A percentile compares a stretch with the other conserved stretches of the same genome.
Evolutionary conservation across 2,329 filamentous ascomycete genomes (phyloP).

Genomic region (Fusarium phyllophilum): DNA sequence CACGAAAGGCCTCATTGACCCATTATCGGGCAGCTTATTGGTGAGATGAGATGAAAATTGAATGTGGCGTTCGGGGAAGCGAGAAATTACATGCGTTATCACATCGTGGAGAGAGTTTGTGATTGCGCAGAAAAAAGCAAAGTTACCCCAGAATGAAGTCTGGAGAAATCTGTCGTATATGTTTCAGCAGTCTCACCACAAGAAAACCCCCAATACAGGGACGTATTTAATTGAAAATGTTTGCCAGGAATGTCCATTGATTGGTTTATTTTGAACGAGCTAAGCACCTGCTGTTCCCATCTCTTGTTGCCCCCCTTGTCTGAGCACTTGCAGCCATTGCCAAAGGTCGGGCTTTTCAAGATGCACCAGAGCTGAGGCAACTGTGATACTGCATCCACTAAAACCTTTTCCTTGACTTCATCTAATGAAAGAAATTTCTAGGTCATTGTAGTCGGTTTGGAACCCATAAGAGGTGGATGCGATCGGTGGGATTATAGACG

Average conservation of each 20-base stretch:
- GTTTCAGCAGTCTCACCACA: too few species aligned
- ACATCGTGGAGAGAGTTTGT: not conserved
- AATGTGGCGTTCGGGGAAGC: not conserved
- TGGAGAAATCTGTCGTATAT: not conserved
- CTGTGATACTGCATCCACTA: rapidly evolving
- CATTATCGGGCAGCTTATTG: not conserved
- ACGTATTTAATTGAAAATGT: not conserved
- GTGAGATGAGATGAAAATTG: not conserved
- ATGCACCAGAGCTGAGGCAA: too few species aligned
- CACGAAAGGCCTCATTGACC: not conserved
- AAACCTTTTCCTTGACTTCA: rapidly evolving
- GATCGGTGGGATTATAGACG: not conserved
- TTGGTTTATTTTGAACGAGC: not conserved
- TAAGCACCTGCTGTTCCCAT: not conserved
- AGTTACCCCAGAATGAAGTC: not conserved
- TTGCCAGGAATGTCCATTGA: too few species aligned
- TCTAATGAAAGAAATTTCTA: rapidly evolving
- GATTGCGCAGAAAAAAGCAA: not conserved
- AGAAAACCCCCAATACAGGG: not conserved
- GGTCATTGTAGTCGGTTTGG: too few species aligned
- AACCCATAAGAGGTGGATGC: not conserved
- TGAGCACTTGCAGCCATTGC: not conserved
- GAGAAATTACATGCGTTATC: not conserved
- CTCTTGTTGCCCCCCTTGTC: not conserved
- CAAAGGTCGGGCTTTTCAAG: too few species aligned